A percentile compares a stretch with the other conserved stretches of the same genome.
Evolutionary conservation across 768 basidiomycete species (phyloP).

Genomic region (Hydnomerulius pinastri): DNA sequence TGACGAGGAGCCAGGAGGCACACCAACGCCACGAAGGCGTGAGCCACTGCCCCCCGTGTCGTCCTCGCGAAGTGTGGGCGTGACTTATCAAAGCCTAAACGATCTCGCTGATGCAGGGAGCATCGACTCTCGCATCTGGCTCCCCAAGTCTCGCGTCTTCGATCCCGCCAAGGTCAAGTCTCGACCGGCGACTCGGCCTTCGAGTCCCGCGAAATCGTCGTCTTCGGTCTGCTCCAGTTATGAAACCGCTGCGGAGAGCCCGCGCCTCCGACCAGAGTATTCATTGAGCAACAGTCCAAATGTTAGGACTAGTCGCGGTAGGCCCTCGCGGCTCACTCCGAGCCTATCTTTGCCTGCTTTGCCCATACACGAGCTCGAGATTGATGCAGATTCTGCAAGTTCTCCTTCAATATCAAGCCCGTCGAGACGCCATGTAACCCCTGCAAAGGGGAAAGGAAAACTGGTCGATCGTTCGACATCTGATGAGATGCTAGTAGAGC

Average conservation of each 20-base stretch:
- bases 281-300: slow-evolving; percentile 11
- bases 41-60: slow-evolving; percentile 7
- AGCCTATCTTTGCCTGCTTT: slow-evolving; percentile 21
- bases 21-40: slow-evolving; percentile 4
- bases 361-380: slow-evolving; percentile 3
- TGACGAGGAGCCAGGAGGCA: slow-evolving; percentile 16
- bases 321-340: slow-evolving; percentile 16
- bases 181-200: slow-evolving; percentile 20
- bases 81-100: slow-evolving; percentile 21
- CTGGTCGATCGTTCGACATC: not conserved
- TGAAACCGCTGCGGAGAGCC: not conserved
- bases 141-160: slow-evolving; percentile 24
- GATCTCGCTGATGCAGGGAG: slow-evolving; percentile 13
- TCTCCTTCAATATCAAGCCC: not conserved
- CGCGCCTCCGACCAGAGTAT: not conserved
- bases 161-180: slow-evolving; percentile 29
- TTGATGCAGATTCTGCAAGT: not conserved
- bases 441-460: slow-evolving; percentile 7
- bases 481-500: slow-evolving; percentile 4
- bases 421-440: not conserved
- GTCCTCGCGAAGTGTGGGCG: slow-evolving; percentile 13
- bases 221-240: not conserved
- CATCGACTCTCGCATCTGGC: slow-evolving; percentile 30
- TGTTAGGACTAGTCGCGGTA: slow-evolving; percentile 24
- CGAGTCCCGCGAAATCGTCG: slow-evolving; percentile 21